Percentiles rank a stretch among this genome's conserved stretches.
Evolutionary conservation across 352 stramenopile species (phyloP).

Genomic region (Phytophthora quininea): DNA sequence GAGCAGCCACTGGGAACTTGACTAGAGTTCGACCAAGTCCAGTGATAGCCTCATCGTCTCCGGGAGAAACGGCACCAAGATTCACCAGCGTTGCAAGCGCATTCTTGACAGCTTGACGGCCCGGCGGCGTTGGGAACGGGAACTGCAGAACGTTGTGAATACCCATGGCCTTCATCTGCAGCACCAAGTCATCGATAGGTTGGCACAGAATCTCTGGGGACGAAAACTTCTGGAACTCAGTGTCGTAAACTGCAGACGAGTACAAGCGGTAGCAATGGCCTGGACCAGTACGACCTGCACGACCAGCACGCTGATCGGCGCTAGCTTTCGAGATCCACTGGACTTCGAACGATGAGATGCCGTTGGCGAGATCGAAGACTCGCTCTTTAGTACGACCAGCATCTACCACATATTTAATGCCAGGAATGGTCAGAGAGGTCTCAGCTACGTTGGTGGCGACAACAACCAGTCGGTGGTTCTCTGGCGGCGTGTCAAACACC

Average conservation of each 20-base stretch:
- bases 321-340: constrained; percentile 90
- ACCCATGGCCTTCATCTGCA: constrained; percentile 98
- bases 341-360: constrained; percentile 95
- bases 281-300: constrained; percentile 94
- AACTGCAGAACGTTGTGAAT: constrained; percentile 96
- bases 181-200: constrained; percentile 96
- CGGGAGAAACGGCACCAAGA: constrained; percentile 64
- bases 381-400: constrained; percentile 95
- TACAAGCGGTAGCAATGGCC: constrained; percentile 99
- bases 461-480: constrained; percentile 93
- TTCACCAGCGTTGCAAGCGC: constrained; percentile 88
- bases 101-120: constrained; percentile 84
- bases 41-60: constrained; percentile 76
- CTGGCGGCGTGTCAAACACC: constrained; percentile 86
- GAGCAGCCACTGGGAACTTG: constrained; percentile 85
- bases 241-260: constrained; percentile 95
- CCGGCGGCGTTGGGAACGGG: constrained; percentile 96
- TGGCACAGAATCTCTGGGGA: constrained; percentile 90
- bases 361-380: constrained; percentile 92
- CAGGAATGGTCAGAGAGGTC: constrained; percentile 96
- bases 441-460: constrained; percentile 99
- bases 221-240: constrained; percentile 92
- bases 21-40: constrained; percentile 81
- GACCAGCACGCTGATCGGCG: constrained; percentile 91
- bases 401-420: constrained; percentile 98